phyloP scores from a whole-genome alignment of 2,329 filamentous ascomycete genomes.

The Acrocalymma vagum region DNA sequence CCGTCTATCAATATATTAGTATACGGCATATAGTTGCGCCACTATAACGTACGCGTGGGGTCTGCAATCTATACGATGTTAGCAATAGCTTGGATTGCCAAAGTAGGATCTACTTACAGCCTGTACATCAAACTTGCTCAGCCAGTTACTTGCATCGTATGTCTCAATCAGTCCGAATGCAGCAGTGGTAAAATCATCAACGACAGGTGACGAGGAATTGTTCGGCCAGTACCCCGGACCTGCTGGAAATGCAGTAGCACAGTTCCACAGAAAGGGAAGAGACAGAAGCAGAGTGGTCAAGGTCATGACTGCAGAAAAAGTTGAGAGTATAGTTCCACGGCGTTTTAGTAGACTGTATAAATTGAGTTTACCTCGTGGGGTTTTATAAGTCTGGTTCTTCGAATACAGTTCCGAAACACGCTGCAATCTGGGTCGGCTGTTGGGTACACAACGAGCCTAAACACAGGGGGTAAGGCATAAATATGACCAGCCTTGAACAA shows the following conservation, averaged over 20 bases:
- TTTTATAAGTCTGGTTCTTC: conserved; percentile 19
- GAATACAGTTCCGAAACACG: conserved; percentile 3
- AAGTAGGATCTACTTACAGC: conserved; percentile 18
- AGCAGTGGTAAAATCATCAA: conserved; percentile 17
- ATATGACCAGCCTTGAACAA: conserved; percentile 20
- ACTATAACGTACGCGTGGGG: conserved; percentile 38
- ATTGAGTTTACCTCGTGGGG: conserved; percentile 1
- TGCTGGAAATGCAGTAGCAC: conserved; percentile 28
- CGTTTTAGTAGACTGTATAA: not conserved
- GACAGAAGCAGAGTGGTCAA: conserved; percentile 18
- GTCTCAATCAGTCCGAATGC: conserved; percentile 43
- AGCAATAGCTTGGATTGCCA: not conserved
- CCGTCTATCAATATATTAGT: conserved; percentile 33
- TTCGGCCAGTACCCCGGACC: conserved; percentile 32
- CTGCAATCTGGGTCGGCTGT: conserved; percentile 12
- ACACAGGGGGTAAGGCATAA: conserved; percentile 6
- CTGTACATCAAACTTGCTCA: conserved; percentile 46
- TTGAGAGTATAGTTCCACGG: conserved; percentile 15
- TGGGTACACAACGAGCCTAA: conserved; percentile 2
- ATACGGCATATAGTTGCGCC: not conserved
- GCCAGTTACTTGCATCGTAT: conserved; percentile 49
- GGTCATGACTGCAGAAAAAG: conserved; percentile 20
- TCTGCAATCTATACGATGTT: conserved; percentile 38
- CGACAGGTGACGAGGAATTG: conserved; percentile 24
- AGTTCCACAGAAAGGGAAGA: conserved; percentile 28